Base-by-base conservation (phyloP, 129 eudicot species). In the Escallonia rubra region DNA sequence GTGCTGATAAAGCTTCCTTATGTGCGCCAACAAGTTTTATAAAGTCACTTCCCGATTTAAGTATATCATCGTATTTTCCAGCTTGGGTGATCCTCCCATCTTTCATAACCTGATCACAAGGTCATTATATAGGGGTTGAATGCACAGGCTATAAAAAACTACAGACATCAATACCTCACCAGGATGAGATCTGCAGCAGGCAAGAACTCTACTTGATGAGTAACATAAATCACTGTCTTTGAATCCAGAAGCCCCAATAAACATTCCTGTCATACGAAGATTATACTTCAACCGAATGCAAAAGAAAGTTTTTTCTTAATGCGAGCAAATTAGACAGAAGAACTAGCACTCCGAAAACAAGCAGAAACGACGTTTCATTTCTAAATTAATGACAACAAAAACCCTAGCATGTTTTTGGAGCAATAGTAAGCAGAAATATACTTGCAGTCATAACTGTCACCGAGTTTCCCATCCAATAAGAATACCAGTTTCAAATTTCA, bases 21-120 rank as follows among this genome's bases (percentile, higher is more conserved):
- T 91, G 97, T 10, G 97, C 97, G 58, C 91, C 97, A 53, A 88
- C 96, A 50, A 91, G 97, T 63, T 83, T 85, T 73, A 76, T 77
- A 67, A 91, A 91, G 59, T 88, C 84, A 9, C 80, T 87, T 44
- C 94, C 94, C 4, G 85, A 75, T 51, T 72, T 65, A 23, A 87
- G 81, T 67, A 88, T 85, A 51, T 91, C 87, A 2, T 77, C 44
- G 57, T 91, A 91, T 56, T 83, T 91, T 65, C 97, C 97, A 38
- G 96, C 83, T 85, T 91, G 94, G 61, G 78, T 56, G 34, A 91
- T 79, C 66, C 46, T 80, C 41, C 97, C 97, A 62, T 85, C 88
- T 74, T 85, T 91, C 87, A 91, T 77, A 65, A 91, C 97, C 96
- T 92, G 72, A 55, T 52, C 6, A 54, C 4, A 16, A 57, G 59